Evolutionary conservation across 352 stramenopile species (phyloP).

Genomic region (Phytophthora syringae): DNA sequence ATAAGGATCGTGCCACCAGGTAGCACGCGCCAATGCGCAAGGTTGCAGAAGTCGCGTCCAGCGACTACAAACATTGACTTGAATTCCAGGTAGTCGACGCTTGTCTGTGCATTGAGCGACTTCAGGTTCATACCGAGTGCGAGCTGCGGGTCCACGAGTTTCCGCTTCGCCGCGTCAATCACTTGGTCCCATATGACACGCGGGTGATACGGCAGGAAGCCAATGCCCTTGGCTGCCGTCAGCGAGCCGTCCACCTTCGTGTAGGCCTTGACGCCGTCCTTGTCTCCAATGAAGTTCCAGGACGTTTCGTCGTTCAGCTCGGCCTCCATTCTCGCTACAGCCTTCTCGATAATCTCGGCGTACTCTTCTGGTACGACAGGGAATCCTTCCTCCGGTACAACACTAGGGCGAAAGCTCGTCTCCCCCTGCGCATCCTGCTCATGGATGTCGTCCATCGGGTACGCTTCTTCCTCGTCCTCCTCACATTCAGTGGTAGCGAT

Average conservation of each 20-base stretch:
- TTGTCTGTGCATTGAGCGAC: conserved; percentile 62
- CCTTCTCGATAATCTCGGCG: conserved; percentile 63
- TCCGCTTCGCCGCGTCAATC: conserved; percentile 55
- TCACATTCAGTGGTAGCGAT: conserved; percentile 50
- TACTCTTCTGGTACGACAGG: conserved; percentile 56
- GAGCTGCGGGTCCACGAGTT: conserved; percentile 64
- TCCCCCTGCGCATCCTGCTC: conserved; percentile 28
- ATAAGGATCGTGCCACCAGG: conserved; percentile 70
- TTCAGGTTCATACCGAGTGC: conserved; percentile 49
- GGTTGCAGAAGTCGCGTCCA: conserved; percentile 75
- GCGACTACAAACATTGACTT: conserved; percentile 81
- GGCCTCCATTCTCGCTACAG: conserved; percentile 57
- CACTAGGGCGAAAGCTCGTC: conserved; percentile 2
- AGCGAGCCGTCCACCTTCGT: conserved; percentile 74
- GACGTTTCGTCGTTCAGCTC: conserved; percentile 61
- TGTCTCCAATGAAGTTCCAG: conserved; percentile 77
- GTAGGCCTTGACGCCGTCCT: conserved; percentile 72
- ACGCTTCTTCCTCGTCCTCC: conserved; percentile 48
- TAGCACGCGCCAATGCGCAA: conserved; percentile 75
- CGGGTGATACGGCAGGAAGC: conserved; percentile 58
- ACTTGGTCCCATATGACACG: conserved; percentile 61
- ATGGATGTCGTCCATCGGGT: conserved; percentile 23
- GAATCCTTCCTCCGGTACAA: conserved; percentile 51
- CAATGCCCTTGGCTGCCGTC: conserved; percentile 61
- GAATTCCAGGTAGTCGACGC: conserved; percentile 79